Conservation (phyloP, 2,329 filamentous ascomycete genomes). For the Trichoderma sp. region DNA sequence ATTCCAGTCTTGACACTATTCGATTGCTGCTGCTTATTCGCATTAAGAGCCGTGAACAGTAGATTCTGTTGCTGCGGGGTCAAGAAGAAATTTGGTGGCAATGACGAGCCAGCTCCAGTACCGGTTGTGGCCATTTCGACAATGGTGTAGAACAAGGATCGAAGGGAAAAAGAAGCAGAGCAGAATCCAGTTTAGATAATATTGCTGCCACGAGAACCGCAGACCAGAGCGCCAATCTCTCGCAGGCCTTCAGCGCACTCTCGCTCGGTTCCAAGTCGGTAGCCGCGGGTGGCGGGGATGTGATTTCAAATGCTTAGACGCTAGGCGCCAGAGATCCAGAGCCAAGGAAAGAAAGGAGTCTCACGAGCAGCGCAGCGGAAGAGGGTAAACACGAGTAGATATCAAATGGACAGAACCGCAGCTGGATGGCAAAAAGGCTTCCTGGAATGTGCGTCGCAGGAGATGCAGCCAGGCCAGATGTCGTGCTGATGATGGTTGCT, state of each 20-base stretch:
- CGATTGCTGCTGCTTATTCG: conserved; percentile 55
- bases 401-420: neutral
- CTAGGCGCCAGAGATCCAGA: conserved; percentile 8
- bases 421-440: neutral
- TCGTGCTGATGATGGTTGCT: conserved; percentile 23
- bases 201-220: neutral
- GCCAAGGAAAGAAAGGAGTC: neutral
- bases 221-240: conserved; percentile 3
- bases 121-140: conserved; percentile 54
- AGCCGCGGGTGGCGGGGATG: conserved; percentile 22
- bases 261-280: neutral
- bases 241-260: neutral
- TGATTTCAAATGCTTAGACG: conserved; percentile 24
- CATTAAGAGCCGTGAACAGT: conserved; percentile 73
- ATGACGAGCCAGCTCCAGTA: conserved; percentile 43
- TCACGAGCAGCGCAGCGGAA: neutral
- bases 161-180: neutral
- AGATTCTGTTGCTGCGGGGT: conserved; percentile 76
- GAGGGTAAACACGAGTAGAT: conserved; percentile 1
- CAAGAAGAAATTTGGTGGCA: conserved; percentile 63
- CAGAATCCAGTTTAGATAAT: neutral
- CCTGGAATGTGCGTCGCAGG: conserved; percentile 4
- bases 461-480: neutral
- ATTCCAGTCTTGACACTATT: conserved; percentile 30
- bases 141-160: neutral